These are phyloP conservation scores for Tieghemostelium lacteum DNA, from an alignment of 78 protist genomes.

Conservation along the genomic window DNA sequence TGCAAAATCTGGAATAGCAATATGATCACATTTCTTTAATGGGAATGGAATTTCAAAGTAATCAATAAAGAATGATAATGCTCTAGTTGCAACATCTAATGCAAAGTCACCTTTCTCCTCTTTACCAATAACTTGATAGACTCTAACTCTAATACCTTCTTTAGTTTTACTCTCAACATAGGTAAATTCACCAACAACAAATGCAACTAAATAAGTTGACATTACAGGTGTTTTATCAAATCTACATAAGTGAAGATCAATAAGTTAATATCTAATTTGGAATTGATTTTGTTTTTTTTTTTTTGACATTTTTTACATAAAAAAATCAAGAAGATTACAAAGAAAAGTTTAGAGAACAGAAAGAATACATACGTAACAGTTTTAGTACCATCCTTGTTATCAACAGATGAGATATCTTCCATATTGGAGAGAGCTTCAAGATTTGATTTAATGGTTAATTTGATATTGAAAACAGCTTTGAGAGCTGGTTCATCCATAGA, in stretches of 20 bases:
- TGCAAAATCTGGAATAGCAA: conserved; percentile 87
- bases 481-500: conserved; percentile 93
- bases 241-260: background rate
- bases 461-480: conserved; percentile 89
- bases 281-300: conserved; percentile 80
- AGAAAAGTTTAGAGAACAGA: no score
- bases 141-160: conserved; percentile 75
- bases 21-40: conserved; percentile 90
- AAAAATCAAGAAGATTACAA: no score
- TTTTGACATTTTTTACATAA: no score
- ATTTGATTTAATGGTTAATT: conserved; percentile 20
- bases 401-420: conserved; percentile 10
- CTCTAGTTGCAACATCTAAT: conserved; percentile 84
- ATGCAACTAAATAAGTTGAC: conserved; percentile 95
- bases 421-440: conserved; percentile 69
- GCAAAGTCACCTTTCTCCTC: conserved; percentile 79
- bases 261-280: conserved; percentile 52
- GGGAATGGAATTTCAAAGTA: conserved; percentile 88
- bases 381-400: conserved; percentile 84
- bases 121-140: conserved; percentile 86
- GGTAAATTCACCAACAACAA: conserved; percentile 90
- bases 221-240: conserved; percentile 83
- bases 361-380: conserved; percentile 54
- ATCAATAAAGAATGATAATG: conserved; percentile 76
- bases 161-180: conserved; percentile 47